Conservation (phyloP, 208 protist genomes). For the Trypanosoma theileri region DNA sequence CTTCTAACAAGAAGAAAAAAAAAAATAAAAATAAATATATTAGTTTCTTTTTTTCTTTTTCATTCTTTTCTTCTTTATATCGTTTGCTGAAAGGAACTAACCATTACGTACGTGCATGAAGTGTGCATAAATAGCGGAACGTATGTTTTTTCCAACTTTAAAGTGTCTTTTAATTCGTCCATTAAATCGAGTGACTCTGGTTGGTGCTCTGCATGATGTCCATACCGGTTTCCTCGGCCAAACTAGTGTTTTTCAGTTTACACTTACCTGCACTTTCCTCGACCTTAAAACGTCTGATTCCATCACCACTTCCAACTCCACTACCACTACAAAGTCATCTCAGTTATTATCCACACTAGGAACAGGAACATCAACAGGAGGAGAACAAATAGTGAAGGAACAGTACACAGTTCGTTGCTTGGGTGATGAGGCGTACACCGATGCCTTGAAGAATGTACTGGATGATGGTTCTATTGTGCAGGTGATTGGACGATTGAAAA, state of each 20-base stretch:
- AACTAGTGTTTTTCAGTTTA: slow-evolving; percentile 39
- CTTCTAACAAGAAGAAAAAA: neutral
- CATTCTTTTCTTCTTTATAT: too few species aligned
- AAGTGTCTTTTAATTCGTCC: slow-evolving; percentile 7
- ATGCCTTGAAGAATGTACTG: slow-evolving; percentile 21
- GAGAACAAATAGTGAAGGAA: slow-evolving; percentile 19
- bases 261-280: slow-evolving; percentile 27
- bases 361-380: neutral
- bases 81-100: too few species aligned
- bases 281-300: neutral
- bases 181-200: slow-evolving; percentile 34
- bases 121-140: neutral
- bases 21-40: too few species aligned
- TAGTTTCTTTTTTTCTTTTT: neutral
- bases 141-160: slow-evolving; percentile 19
- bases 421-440: slow-evolving; percentile 29
- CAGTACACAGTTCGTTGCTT: slow-evolving; percentile 43
- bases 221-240: slow-evolving; percentile 33
- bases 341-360: neutral
- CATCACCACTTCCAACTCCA: neutral
- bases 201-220: slow-evolving; percentile 42
- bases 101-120: too few species aligned
- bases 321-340: neutral
- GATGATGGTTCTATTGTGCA: slow-evolving; percentile 33
- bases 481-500: slow-evolving; percentile 31